Conservation (phyloP, 192 early-diverging fungal species). For the Lunasporangiospora selenospora region DNA sequence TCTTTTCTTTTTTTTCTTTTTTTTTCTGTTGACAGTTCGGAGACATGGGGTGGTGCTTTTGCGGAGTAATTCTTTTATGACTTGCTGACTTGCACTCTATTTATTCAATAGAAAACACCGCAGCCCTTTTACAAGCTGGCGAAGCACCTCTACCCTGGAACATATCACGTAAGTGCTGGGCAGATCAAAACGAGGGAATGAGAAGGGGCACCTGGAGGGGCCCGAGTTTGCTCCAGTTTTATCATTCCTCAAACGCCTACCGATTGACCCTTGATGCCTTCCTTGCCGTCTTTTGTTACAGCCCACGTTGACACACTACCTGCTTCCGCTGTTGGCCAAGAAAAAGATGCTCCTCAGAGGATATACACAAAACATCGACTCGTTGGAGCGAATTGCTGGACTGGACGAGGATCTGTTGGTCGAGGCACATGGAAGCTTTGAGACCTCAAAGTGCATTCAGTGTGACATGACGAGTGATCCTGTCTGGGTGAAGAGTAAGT, state of each 20-base stretch:
- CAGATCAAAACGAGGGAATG: background rate
- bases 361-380: constrained; percentile 99
- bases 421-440: constrained; percentile 96
- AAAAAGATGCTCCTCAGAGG: constrained; percentile 77
- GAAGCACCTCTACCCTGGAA: constrained; percentile 89
- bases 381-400: constrained; percentile 87
- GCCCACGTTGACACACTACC: constrained; percentile 90
- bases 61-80: no score
- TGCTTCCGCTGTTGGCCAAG: constrained; percentile 78
- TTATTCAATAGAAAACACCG: constrained; percentile 61
- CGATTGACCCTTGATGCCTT: background rate
- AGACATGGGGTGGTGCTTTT: no score
- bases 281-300: constrained; percentile 16
- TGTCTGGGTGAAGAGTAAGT: constrained; percentile 42
- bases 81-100: background rate
- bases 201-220: background rate
- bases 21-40: no score
- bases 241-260: background rate
- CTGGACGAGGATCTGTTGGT: constrained; percentile 74
- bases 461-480: constrained; percentile 57
- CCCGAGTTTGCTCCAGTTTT: background rate
- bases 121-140: constrained; percentile 89
- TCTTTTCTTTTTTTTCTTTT: no score
- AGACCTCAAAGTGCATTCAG: constrained; percentile 75
- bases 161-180: constrained; percentile 51